Percentiles rank a stretch among this genome's conserved stretches.
Conservation (phyloP, 352 stramenopile genomes). For the Phytophthora capsici region DNA sequence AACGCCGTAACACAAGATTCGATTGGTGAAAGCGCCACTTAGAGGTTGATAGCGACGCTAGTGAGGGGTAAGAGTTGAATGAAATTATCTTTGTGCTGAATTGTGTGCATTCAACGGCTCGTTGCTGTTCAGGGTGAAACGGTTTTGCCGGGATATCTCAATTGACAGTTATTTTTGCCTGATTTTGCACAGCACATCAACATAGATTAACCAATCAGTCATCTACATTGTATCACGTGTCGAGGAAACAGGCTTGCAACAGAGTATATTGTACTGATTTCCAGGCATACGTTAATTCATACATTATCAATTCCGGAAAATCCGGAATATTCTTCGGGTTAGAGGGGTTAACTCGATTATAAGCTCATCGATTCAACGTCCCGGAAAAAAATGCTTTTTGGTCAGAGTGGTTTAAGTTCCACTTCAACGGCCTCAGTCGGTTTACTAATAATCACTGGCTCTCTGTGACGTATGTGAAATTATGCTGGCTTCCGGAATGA, state of each 20-base stretch:
- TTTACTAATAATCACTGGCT: too few species aligned
- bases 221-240: not conserved
- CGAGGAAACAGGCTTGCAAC: too few species aligned
- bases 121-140: too few species aligned
- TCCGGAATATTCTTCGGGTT: conserved; percentile 14
- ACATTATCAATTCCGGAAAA: conserved; percentile 11
- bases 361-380: too few species aligned
- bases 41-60: too few species aligned
- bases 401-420: too few species aligned
- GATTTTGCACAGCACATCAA: not conserved
- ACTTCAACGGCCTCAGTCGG: too few species aligned
- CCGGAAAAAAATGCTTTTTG: too few species aligned
- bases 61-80: not conserved
- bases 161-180: not conserved
- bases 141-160: not conserved
- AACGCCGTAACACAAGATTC: not conserved
- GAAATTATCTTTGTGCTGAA: not conserved
- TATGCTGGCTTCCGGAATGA: too few species aligned
- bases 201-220: not conserved
- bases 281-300: conserved; percentile 18
- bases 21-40: not conserved
- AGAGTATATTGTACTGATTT: too few species aligned
- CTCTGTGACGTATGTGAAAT: too few species aligned
- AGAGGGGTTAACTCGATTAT: too few species aligned
- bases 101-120: not conserved